Evolutionary conservation across 495 filamentous ascomycete species (phyloP).

Genomic region (Xylona heveae): DNA sequence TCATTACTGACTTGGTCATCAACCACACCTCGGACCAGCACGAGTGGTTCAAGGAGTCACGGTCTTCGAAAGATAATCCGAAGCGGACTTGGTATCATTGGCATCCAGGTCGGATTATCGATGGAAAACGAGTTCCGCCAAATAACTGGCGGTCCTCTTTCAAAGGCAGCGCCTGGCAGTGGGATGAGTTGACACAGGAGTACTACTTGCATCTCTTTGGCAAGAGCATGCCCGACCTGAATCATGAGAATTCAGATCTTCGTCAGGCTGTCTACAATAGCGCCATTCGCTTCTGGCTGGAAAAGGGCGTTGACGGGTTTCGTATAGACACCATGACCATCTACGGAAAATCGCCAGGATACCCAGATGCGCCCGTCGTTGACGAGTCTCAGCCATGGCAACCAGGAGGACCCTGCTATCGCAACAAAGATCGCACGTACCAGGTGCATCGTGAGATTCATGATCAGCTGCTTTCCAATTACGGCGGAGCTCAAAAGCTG

Average conservation of each 20-base stretch:
- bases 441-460: slow-evolving; percentile 28
- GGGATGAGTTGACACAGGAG: slow-evolving; percentile 26
- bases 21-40: slow-evolving; percentile 38
- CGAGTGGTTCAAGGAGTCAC: slow-evolving; percentile 32
- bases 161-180: slow-evolving; percentile 31
- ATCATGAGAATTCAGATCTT: slow-evolving; percentile 29
- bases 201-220: slow-evolving; percentile 32
- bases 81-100: slow-evolving; percentile 43
- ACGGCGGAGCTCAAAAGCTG: slow-evolving; percentile 21
- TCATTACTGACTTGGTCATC: slow-evolving; percentile 35
- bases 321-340: slow-evolving; percentile 34
- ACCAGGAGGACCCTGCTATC: slow-evolving; percentile 23
- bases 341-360: slow-evolving; percentile 24
- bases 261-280: slow-evolving; percentile 25
- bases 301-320: slow-evolving; percentile 30
- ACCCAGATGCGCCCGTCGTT: slow-evolving; percentile 21
- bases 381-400: slow-evolving; percentile 20
- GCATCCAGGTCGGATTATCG: slow-evolving; percentile 24
- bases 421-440: slow-evolving; percentile 35
- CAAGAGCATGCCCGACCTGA: slow-evolving; percentile 30
- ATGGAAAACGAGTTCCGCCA: slow-evolving; percentile 30
- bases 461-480: slow-evolving; percentile 20
- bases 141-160: slow-evolving; percentile 37
- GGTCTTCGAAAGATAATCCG: slow-evolving; percentile 20
- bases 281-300: slow-evolving; percentile 30